Percentiles rank a stretch among this genome's conserved stretches.
Conservation (phyloP, 257 asterid species). For the Lantana camara region DNA sequence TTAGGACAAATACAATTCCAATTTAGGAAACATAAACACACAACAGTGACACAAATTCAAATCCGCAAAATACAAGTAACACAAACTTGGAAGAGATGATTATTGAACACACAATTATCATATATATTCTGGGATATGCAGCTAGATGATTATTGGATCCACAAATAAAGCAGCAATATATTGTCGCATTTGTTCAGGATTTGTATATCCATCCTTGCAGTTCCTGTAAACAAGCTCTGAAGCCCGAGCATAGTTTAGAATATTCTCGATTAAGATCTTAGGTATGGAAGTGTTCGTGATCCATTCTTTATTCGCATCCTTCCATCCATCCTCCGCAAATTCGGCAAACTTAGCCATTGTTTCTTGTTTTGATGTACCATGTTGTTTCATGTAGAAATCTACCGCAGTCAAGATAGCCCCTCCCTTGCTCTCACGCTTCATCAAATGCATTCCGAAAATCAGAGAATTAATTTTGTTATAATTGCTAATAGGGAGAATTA, state of each 20-base stretch:
- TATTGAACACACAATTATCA: no score
- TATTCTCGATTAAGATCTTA: not conserved
- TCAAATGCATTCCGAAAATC: not conserved
- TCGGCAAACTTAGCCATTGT: not conserved
- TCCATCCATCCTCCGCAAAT: conserved; percentile 23
- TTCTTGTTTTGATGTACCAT: conserved; percentile 8
- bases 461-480: no score
- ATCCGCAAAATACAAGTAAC: no score
- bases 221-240: conserved; percentile 13
- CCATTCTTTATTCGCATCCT: conserved; percentile 8
- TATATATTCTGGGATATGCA: no score
- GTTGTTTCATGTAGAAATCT: conserved; percentile 15
- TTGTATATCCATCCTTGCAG: conserved; percentile 13
- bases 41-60: no score
- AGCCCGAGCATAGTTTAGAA: conserved; percentile 8
- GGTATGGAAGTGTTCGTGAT: not conserved
- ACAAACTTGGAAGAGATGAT: no score
- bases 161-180: not conserved
- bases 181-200: conserved; percentile 10
- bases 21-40: no score
- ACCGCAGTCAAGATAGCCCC: not conserved
- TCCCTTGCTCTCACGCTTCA: conserved; percentile 17
- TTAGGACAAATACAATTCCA: no score
- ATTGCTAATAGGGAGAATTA: no score
- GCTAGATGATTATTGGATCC: conserved; percentile 7